Percentiles rank a stretch among this genome's conserved stretches.
Evolutionary conservation across 2,329 filamentous ascomycete genomes (phyloP).

Genomic region (Diaporthe vexans): DNA sequence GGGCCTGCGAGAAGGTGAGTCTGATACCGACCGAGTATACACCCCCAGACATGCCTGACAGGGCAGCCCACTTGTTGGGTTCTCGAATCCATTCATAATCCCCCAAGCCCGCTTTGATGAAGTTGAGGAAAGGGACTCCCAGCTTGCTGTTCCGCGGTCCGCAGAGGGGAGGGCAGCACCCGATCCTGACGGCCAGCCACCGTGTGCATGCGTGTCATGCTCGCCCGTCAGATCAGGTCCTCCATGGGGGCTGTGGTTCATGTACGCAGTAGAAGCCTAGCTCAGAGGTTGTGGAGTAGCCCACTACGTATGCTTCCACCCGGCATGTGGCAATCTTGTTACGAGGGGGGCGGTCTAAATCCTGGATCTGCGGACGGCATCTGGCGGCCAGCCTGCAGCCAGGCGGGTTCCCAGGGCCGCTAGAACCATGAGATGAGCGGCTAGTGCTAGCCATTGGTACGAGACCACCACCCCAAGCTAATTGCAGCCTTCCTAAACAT

Average conservation of each 20-base stretch:
- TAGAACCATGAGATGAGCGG: slow-evolving; percentile 14
- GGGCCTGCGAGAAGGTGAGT: background rate
- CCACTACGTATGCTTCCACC: slow-evolving; percentile 6
- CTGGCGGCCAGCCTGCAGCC: slow-evolving; percentile 11
- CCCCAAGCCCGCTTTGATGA: slow-evolving; percentile 14
- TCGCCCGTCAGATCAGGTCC: slow-evolving; percentile 32
- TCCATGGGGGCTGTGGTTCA: slow-evolving; percentile 29
- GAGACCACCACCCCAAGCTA: slow-evolving; percentile 12
- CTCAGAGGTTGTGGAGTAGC: slow-evolving; percentile 13
- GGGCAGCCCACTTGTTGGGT: slow-evolving; percentile 22
- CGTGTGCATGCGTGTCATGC: slow-evolving; percentile 21
- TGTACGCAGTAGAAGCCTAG: background rate
- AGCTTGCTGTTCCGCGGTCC: background rate
- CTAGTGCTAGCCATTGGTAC: slow-evolving; percentile 24
- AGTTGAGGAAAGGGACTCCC: slow-evolving; percentile 12
- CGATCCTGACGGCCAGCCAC: slow-evolving; percentile 28
- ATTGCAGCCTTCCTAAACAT: slow-evolving; percentile 20
- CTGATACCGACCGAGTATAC: too few relatives aligned
- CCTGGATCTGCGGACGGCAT: slow-evolving; percentile 31
- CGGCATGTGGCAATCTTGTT: slow-evolving; percentile 36
- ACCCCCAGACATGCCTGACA: slow-evolving; percentile 4
- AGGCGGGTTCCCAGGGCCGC: slow-evolving; percentile 18
- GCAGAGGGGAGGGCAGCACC: background rate
- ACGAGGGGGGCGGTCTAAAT: slow-evolving; percentile 24
- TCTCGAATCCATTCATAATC: slow-evolving; percentile 26